Evolutionary conservation across 176 grass and related monocot species (phyloP), one percentile per base, ranked within the genome.

Genomic region (Carex littledalei): DNA sequence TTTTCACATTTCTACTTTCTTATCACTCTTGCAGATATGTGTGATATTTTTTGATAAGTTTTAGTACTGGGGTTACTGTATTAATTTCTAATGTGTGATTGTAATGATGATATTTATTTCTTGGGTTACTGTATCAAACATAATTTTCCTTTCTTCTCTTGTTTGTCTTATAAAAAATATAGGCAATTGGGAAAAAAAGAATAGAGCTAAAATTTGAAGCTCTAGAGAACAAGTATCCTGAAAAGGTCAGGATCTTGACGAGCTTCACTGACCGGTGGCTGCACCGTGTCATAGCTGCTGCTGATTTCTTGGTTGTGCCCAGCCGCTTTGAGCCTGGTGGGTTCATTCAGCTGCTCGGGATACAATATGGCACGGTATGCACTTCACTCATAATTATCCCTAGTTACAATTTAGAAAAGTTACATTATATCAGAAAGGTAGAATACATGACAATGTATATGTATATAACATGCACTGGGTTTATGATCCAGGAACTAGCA

Each of bases 241-340:
- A 63, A 18, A 94, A 91, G 69, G 90, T 94, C 55, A 84, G 84
- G 56, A 89, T 91, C 62, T 73, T 94, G 73, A 86, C 89, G 0
- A 94, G 92, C 77, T 94, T 94, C 90, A 94, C 89, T 80, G 90
- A 85, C 22, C 63, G 83, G 50, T 58, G 92, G 81, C 90, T 91
- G 63, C 94, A 94, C 84, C 43, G 63, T 52, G 91, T 97, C 69
- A 97, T 92, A 90, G 94, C 94, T 18, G 94, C 90, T 26, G 94
- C 94, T 5, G 94, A 97, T 76, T 11, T 97, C 34, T 71, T 97
- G 20, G 87, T 84, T 17, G 63, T 97, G 78, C 88, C 92, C 13
- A 92, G 90, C 74, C 87, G 94, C n/a, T 97, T 94, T 57, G 94
- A 97, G 84, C 94, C 94, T 1, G 94, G 94, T 26, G 94, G 94